Evolutionary conservation across 345 rosid genomes (phyloP).

Genomic region (Salix arbutifolia): DNA sequence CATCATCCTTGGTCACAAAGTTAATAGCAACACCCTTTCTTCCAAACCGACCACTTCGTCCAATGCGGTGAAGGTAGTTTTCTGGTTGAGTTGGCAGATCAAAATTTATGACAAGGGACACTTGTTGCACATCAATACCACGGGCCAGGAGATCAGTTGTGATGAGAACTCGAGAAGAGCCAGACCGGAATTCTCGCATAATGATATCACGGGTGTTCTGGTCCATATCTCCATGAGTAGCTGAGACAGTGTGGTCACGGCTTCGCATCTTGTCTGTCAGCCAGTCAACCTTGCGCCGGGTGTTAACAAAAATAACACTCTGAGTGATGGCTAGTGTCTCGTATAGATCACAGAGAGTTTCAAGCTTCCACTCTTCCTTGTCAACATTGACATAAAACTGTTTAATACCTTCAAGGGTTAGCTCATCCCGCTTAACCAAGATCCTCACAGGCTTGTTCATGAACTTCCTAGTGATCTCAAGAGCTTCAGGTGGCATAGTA

Average conservation of each 20-base stretch:
- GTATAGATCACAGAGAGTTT: constrained; percentile 27
- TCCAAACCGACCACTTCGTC: constrained; percentile 49
- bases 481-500: constrained; percentile 34
- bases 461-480: constrained; percentile 31
- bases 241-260: constrained; percentile 31
- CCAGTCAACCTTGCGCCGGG: constrained; percentile 34
- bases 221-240: constrained; percentile 39
- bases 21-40: constrained; percentile 52
- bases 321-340: constrained; percentile 32
- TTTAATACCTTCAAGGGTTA: constrained; percentile 31
- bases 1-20: constrained; percentile 40
- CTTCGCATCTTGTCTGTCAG: constrained; percentile 32
- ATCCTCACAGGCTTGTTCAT: constrained; percentile 37
- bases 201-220: constrained; percentile 53
- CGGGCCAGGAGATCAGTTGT: constrained; percentile 51
- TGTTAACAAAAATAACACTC: constrained; percentile 32
- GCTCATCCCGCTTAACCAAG: constrained; percentile 33
- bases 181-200: constrained; percentile 50
- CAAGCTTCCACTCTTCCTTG: constrained; percentile 28
- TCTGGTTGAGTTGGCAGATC: constrained; percentile 53
- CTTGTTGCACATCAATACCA: constrained; percentile 54
- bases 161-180: constrained; percentile 50
- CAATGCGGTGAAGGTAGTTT: constrained; percentile 52
- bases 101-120: constrained; percentile 49
- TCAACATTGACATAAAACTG: constrained; percentile 28